A percentile compares a stretch with the other conserved stretches of the same genome.
Conservation (phyloP, 768 basidiomycete species). For the Aureoboletus auriporus region DNA sequence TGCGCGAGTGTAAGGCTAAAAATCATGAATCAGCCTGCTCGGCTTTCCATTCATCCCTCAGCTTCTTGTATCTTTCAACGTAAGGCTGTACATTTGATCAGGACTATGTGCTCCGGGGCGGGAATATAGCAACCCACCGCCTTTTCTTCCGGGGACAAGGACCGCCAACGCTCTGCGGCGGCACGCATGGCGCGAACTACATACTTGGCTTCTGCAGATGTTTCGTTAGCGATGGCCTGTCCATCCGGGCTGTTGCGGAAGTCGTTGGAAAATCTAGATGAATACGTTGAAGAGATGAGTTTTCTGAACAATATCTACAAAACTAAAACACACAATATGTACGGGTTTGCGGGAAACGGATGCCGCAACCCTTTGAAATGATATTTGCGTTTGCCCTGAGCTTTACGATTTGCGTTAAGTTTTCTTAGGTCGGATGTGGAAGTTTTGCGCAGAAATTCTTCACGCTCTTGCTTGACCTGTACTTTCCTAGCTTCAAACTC, state of each 20-base stretch:
- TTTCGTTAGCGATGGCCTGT: constrained; percentile 11
- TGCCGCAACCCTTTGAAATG: not conserved
- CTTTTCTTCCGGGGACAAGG: constrained; percentile 31
- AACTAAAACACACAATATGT: constrained; percentile 21
- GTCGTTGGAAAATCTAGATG: constrained; percentile 18
- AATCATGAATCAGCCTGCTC: constrained; percentile 6
- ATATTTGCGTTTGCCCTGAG: constrained; percentile 21
- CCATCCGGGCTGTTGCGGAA: constrained; percentile 16
- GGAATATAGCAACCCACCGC: constrained; percentile 15
- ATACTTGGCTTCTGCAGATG: not conserved
- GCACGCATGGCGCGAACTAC: constrained; percentile 4
- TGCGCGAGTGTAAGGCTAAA: not conserved
- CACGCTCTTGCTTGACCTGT: constrained; percentile 17
- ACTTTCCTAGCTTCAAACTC: constrained; percentile 11
- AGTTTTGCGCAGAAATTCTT: constrained; percentile 26
- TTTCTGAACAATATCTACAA: not conserved
- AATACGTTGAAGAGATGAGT: not conserved
- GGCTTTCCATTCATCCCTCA: constrained; percentile 10
- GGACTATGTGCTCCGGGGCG: not conserved
- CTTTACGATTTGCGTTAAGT: constrained; percentile 32
- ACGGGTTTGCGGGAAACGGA: constrained; percentile 11
- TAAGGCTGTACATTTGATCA: constrained; percentile 18
- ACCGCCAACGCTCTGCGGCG: constrained; percentile 28
- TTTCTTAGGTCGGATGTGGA: constrained; percentile 18
- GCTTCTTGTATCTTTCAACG: constrained; percentile 13